Base-by-base conservation (phyloP, 345 rosid species). In the Combretum micranthum region DNA sequence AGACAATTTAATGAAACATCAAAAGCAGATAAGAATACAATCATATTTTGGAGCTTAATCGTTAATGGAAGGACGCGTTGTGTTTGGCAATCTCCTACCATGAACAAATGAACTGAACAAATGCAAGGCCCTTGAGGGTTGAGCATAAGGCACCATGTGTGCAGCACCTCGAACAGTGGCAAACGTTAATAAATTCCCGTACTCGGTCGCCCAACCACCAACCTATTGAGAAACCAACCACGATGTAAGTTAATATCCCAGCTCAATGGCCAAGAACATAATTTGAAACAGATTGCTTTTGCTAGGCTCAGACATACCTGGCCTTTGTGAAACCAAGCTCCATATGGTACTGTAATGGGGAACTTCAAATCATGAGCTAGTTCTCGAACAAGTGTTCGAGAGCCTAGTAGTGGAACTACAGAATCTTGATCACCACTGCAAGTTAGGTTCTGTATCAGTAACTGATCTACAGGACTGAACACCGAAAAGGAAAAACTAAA, bases 101-200 rank as follows among this genome's bases (percentile, higher is more conserved):
- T 50, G 74, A 11, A 85, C 80, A 58, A 90, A 90, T 32, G 84
- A 77, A 47, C 72, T 77, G 70, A 90, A 90, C 64, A 90, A 69
- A 79, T 83, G 96, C 68, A 90, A 62, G 44, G 96, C 84, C 72
- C 91, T 76, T 61, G 94, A 83, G 47, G 96, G 95, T 57, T 92
- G 95, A 10, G 96, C 77, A 42, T 79, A 86, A 0, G 98, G 98
- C 48, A 92, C 98, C 98, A 92, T 92, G 78, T 92, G 98, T 39
- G 95, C 80, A 13, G 98, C 90, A 19, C 93, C 95, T 52, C 98
- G 72, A 12, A 88, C 95, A 0, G 93, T 91, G 45, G 81, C 87
- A 60, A 92, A 92, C 12, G 87, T 91, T 57, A 91, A 53, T 21
- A 86, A 25, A 13, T 84, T 78, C 18, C 95, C 95, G 49, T 92